Evolutionary conservation across 352 stramenopile genomes (phyloP), one percentile per base, ranked within the genome.

Genomic region (Phytophthora europaea): DNA sequence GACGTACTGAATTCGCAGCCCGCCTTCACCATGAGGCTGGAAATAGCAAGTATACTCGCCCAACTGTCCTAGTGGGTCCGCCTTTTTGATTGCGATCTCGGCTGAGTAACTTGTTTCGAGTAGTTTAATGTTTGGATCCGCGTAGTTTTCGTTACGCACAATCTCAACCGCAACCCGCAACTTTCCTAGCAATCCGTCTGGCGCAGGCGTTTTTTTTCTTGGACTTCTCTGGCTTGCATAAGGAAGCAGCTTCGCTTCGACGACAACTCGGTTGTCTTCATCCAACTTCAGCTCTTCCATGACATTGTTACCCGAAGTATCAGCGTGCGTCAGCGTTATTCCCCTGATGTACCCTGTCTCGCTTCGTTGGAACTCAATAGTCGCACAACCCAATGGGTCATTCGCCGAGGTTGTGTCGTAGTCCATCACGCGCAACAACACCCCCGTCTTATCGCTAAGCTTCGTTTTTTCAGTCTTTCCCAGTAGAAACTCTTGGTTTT

Each of bases 401-500:
- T 91, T 78, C n/a, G 79, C 61, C 2, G 76, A 80, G 8, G 68
- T 68, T n/a, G 72, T 67, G 34, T 94, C 83, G 31, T 88, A 75
- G 47, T 94, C 87, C 76, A 87, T 82, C 4, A 94, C 77, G 12
- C 84, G 84, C 13, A 94, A 55, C 1, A 94, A 28, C 2, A 94
- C 43, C 2, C 80, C 80, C 20, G 85, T 90, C 53, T 92, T 92
- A 61, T 91, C 77, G 13, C 75, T 83, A 16, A 94, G 67, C n/a
- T 73, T 65, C 0, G 80, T 91, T 23, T 76, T 81, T 28, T 82
- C 76, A 2, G 68, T 80, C 55, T 84, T 89, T 2, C 87, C 87
- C 0, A 94, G 75, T 15, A 82, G 68, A 54, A 94, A 94, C 57
- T 87, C 80, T 50, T 94, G 82, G 59, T 94, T 94, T 13, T 79